These are phyloP conservation scores for Microsporum canis DNA, from an alignment of 2,329 filamentous ascomycete species.

Conservation along the genomic window DNA sequence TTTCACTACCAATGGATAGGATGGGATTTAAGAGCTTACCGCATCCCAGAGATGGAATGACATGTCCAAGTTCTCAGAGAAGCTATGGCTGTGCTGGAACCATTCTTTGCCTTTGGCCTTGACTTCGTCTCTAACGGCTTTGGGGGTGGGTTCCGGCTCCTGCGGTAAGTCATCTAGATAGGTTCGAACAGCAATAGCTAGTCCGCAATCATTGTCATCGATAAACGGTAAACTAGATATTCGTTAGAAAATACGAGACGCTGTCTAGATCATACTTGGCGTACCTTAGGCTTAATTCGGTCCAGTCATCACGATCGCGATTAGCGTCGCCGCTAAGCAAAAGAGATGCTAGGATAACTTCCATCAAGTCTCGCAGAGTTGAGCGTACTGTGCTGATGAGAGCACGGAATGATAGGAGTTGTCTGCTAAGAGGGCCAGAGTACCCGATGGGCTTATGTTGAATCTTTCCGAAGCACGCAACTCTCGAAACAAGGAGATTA, in stretches of 20 bases:
- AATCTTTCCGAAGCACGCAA: slow-evolving; percentile 71
- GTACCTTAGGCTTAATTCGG: slow-evolving; percentile 62
- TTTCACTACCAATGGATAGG: neutral
- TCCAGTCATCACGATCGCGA: slow-evolving; percentile 55
- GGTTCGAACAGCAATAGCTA: slow-evolving; percentile 39
- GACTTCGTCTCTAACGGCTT: slow-evolving; percentile 39
- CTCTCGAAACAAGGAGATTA: slow-evolving; percentile 72
- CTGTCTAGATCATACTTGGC: slow-evolving; percentile 21
- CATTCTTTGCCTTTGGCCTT: slow-evolving; percentile 46
- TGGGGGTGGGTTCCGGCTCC: slow-evolving; percentile 43
- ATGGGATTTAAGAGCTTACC: slow-evolving; percentile 33
- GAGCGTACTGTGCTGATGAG: slow-evolving; percentile 69
- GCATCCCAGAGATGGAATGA: slow-evolving; percentile 57
- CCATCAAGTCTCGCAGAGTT: slow-evolving; percentile 68
- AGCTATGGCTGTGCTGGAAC: slow-evolving; percentile 50
- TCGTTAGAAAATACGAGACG: slow-evolving; percentile 9
- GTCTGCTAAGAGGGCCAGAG: slow-evolving; percentile 85
- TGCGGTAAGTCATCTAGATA: slow-evolving; percentile 45
- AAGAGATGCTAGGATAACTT: slow-evolving; percentile 69
- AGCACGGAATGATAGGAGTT: slow-evolving; percentile 75
- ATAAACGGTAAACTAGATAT: slow-evolving; percentile 32
- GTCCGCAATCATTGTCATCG: slow-evolving; percentile 36
- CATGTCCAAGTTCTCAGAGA: slow-evolving; percentile 46
- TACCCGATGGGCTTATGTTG: slow-evolving; percentile 79
- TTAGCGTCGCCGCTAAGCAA: slow-evolving; percentile 70